These are phyloP conservation scores for Cardamine chenopodiifolia DNA, from an alignment of 345 rosid species.

Conservation along the genomic window DNA sequence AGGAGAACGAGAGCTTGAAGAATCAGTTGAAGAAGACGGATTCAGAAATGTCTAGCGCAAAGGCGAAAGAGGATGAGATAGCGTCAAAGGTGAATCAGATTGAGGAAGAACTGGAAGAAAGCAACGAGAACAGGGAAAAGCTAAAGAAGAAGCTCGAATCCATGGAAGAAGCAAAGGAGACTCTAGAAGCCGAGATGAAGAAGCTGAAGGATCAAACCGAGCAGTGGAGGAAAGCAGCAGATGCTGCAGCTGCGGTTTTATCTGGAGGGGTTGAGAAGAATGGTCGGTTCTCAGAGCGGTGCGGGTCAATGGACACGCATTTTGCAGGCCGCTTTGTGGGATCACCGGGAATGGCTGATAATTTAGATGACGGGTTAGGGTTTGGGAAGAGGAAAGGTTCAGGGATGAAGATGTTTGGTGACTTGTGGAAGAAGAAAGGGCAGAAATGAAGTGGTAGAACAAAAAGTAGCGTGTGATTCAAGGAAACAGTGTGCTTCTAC, in stretches of 20 bases:
- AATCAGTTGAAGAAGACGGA: constrained; percentile 53
- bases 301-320: constrained; percentile 80
- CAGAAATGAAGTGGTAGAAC: constrained; percentile 48
- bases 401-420: constrained; percentile 77
- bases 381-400: constrained; percentile 64
- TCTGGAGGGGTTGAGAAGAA: constrained; percentile 64
- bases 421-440: constrained; percentile 79
- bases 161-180: constrained; percentile 59
- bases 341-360: constrained; percentile 60
- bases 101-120: constrained; percentile 58
- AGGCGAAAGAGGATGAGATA: constrained; percentile 57
- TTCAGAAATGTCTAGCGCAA: constrained; percentile 43
- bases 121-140: constrained; percentile 46
- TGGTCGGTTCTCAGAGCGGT: constrained; percentile 54
- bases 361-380: constrained; percentile 55
- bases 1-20: constrained; percentile 61
- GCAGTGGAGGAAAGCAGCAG: constrained; percentile 95
- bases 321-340: constrained; percentile 57
- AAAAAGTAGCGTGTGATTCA: constrained; percentile 16
- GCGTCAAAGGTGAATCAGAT: constrained; percentile 46
- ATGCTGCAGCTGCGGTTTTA: constrained; percentile 83
- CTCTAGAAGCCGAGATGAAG: constrained; percentile 72
- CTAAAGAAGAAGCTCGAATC: constrained; percentile 58
- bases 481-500: constrained; percentile 15
- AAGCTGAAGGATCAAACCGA: constrained; percentile 78